Base-by-base conservation (phyloP, 768 basidiomycete genomes). In the Glaciozyma antarctica region DNA sequence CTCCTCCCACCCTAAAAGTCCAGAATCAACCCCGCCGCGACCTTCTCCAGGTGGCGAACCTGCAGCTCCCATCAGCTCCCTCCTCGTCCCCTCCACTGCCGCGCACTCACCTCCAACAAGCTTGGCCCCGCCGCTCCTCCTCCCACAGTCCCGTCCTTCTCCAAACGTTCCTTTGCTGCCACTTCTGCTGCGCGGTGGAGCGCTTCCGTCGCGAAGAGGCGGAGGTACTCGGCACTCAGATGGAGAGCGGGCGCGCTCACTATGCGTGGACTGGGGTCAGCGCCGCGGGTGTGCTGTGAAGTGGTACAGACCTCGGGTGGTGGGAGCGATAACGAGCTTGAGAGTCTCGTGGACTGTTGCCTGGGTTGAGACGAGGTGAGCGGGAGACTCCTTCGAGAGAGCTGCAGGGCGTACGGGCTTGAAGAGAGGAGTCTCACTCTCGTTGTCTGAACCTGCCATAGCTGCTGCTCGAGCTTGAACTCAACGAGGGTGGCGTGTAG, bases 181-280 rank as follows among this genome's bases (percentile, higher is more conserved):
- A 58, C 59, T 30, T 69, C 64, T 0, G 64, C 58, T 0, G 64
- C 58, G 34, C 68, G 58, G 45, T 69, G 68, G 32, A 69, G 45
- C 8, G 68, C 68, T 47, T 69, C 68, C 2, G 68, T 61, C 1
- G 68, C 51, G 38, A 69, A 63, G 13, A 69, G 53, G 44, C 62
- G 64, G 26, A 69, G 64, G 59, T 69, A 69, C 51, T 69, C 68
- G 41, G 68, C 45, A 17, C 43, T 52, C 43, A 69, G 64, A 24
- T 69, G 68, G 5, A 60, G 54, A 6, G 68, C 67, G 17, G 67
- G 61, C 0, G 63, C 53, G 47, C 57, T 62, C 32, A 68, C 67
- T 68, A 53, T 8, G n/a, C 2, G n/a, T 1, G 49, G 26, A 15
- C 6, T 12, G 49, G 13, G 3, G 49, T 51, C 49, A 51, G 49